Base-by-base conservation (phyloP, 139 green algal species). In the Haematococcus sp. region DNA sequence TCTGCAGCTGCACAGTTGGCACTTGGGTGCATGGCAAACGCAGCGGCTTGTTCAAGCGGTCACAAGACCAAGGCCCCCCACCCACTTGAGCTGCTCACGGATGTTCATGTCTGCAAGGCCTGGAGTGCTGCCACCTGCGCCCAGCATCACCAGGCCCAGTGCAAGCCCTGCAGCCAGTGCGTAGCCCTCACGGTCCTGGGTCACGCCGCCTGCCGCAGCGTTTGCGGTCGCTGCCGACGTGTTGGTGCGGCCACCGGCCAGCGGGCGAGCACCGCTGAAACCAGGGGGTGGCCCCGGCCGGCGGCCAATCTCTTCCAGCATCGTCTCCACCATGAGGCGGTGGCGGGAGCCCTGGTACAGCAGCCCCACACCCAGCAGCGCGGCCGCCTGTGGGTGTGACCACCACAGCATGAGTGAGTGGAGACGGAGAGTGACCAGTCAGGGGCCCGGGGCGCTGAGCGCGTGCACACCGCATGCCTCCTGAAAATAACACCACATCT, bases 221-320 rank as follows among this genome's bases (percentile, higher is more conserved):
- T 51, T 65, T 4, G 40, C 31, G 5, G 11, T 9, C 5, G 43
- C 65, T 11, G 65, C 69, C 1, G 22, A 52, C 0, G 44, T n/a
- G 1, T 28, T 27, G 31, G 33, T 63, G 54, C 65, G n/a, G 51
- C 46, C 68, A 17, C 68, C 76, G 19, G 46, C 46, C 27, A 27
- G 30, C 11, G 33, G 33, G 23, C 49, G 17, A 15, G 63, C 31
- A 0, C 49, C 35, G 31, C 2, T 16, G 22, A 25, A 30, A 27
- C 61, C 33, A 23, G 69, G 51, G 31, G 51, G 70, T 58, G 56
- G 52, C n/a, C 81, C 86, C 0, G 91, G 87, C 32, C 87, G 84
- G 32, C 89, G 76, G 46, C 87, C 85, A 28, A 99, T 93, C 85
- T 99, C 95, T 19, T 90, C 82, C 23, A 98, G 71, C 83, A 99